phyloP scores from a whole-genome alignment of 257 asterid species.

The Solanum rostratum region DNA sequence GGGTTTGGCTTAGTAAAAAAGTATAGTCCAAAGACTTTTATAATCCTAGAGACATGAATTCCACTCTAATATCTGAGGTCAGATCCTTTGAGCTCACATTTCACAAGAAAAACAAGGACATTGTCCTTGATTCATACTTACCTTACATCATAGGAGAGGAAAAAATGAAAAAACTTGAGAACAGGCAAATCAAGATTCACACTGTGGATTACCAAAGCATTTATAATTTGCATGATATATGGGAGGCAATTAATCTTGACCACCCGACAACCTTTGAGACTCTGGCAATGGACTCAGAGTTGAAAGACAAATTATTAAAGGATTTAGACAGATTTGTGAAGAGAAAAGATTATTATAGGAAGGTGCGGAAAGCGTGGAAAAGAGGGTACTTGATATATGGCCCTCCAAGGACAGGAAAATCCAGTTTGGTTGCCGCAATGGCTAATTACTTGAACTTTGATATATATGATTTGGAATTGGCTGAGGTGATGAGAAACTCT shows the following conservation, averaged over 20 bases:
- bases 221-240: conserved; percentile 18
- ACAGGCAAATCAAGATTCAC: conserved; percentile 34
- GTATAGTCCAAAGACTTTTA: conserved; percentile 9
- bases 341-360: conserved; percentile 43
- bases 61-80: conserved; percentile 26
- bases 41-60: conserved; percentile 27
- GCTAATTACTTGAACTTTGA: conserved; percentile 62
- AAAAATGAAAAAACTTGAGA: conserved; percentile 19
- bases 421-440: conserved; percentile 72
- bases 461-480: conserved; percentile 56
- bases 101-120: conserved; percentile 27
- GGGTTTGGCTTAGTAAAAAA: conserved; percentile 34
- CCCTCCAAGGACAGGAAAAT: conserved; percentile 77
- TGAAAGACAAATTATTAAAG: conserved; percentile 26
- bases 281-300: conserved; percentile 47
- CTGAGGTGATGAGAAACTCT: conserved; percentile 36
- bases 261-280: conserved; percentile 63
- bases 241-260: conserved; percentile 36
- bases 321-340: conserved; percentile 41
- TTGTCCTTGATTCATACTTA: conserved; percentile 31
- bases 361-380: conserved; percentile 68
- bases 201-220: conserved; percentile 27
- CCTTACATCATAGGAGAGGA: conserved; percentile 25
- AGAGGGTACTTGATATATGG: conserved; percentile 70
- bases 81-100: conserved; percentile 53